phyloP scores from a whole-genome alignment of 2,329 filamentous ascomycete species.

The Lojkania enalia region DNA sequence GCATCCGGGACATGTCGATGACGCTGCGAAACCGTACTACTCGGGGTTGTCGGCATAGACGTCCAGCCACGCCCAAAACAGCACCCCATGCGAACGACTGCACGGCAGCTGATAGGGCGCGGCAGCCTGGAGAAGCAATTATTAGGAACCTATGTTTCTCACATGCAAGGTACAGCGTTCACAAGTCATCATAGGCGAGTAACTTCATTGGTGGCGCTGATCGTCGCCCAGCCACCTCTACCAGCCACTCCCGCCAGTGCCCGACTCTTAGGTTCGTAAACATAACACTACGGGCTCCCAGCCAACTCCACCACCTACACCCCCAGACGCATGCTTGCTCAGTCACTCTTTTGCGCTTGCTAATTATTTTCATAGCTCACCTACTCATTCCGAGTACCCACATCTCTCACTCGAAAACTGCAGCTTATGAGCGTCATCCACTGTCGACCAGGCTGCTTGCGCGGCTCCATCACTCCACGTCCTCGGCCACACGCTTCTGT shows the following conservation, averaged over 20 bases:
- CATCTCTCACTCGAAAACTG: constrained; percentile 16
- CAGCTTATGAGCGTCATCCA: constrained; percentile 25
- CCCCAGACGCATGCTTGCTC: constrained; percentile 1
- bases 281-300: constrained; percentile 8
- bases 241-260: constrained; percentile 28
- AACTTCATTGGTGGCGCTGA: constrained; percentile 11
- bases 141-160: constrained; percentile 15
- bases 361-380: neutral
- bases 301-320: constrained; percentile 6
- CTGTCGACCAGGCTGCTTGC: constrained; percentile 17
- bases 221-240: neutral
- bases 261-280: constrained; percentile 3
- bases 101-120: constrained; percentile 4
- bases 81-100: neutral
- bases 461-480: constrained; percentile 14
- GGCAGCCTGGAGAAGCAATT: neutral
- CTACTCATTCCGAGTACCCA: constrained; percentile 2
- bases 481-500: neutral
- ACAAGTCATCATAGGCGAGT: constrained; percentile 3
- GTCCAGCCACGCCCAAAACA: neutral
- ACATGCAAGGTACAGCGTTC: constrained; percentile 20
- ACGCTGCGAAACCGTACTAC: neutral
- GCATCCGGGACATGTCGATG: neutral
- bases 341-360: constrained; percentile 7
- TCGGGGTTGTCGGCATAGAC: neutral